Evolutionary conservation across 2,329 filamentous ascomycete species (phyloP).

Genomic region (Aphanoascus verrucosus): DNA sequence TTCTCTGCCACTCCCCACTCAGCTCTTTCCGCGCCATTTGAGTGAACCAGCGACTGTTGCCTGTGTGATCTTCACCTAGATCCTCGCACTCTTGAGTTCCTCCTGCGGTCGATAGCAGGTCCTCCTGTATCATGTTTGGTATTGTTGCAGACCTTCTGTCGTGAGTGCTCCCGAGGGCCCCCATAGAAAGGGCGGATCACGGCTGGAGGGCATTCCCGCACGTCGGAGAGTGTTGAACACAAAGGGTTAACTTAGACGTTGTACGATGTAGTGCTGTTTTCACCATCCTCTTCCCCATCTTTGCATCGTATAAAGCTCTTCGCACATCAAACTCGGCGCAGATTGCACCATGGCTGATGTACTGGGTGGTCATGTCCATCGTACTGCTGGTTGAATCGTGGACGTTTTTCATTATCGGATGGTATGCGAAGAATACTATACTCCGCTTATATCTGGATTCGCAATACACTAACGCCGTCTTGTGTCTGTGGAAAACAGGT

Average conservation of each 20-base stretch:
- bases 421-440: slow-evolving; percentile 39
- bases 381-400: slow-evolving; percentile 75
- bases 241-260: slow-evolving; percentile 22
- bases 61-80: no score
- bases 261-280: slow-evolving; percentile 56
- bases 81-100: no score
- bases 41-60: no score
- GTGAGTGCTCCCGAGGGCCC: slow-evolving; percentile 41
- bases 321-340: slow-evolving; percentile 82
- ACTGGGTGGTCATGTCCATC: slow-evolving; percentile 87
- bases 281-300: slow-evolving; percentile 88
- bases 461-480: background rate
- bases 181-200: background rate
- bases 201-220: background rate
- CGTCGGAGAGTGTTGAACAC: background rate
- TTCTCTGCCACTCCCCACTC: no score
- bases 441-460: background rate
- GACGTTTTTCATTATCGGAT: slow-evolving; percentile 74
- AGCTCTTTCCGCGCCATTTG: no score
- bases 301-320: slow-evolving; percentile 95
- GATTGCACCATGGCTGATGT: slow-evolving; percentile 96
- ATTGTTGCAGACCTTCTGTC: slow-evolving; percentile 66
- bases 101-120: background rate
- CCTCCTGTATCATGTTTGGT: slow-evolving; percentile 52
- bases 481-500: slow-evolving; percentile 37